Evolutionary conservation across 371 early-diverging fungal species (phyloP).

Genomic region (Lichtheimia hyalospora): DNA sequence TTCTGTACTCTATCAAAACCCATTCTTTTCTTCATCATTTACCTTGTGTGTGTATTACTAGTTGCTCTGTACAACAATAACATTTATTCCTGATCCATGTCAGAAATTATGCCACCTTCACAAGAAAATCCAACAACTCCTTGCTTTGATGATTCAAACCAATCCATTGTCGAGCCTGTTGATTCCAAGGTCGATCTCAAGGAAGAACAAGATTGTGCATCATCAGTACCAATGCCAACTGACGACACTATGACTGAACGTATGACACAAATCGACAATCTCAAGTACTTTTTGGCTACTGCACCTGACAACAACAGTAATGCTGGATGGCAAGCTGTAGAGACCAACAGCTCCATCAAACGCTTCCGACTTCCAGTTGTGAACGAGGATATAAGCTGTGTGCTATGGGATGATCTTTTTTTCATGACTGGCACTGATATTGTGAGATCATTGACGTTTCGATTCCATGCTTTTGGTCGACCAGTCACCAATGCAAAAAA

Average conservation of each 20-base stretch:
- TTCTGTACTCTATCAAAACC: background rate
- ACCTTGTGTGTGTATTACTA: background rate
- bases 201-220: too few species aligned
- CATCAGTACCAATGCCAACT: conserved; percentile 11
- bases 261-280: conserved; percentile 49
- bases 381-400: conserved; percentile 89
- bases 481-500: conserved; percentile 93
- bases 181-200: too few species aligned
- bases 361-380: conserved; percentile 72
- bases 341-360: conserved; percentile 39
- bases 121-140: too few species aligned
- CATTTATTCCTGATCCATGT: too few species aligned
- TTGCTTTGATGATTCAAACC: too few species aligned
- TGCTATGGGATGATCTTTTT: conserved; percentile 87
- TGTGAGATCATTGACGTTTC: conserved; percentile 92
- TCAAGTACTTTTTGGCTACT: conserved; percentile 61
- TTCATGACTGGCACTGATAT: conserved; percentile 99
- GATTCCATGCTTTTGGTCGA: conserved; percentile 92
- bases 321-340: conserved; percentile 39
- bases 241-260: conserved; percentile 25
- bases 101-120: too few species aligned
- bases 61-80: conserved; percentile 13
- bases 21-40: conserved; percentile 1
- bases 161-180: too few species aligned
- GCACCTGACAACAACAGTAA: conserved; percentile 43